Percentiles rank a stretch among this genome's conserved stretches.
phyloP scores from a whole-genome alignment of 1,284 basidiomycete species.

The Melampsora americana region DNA sequence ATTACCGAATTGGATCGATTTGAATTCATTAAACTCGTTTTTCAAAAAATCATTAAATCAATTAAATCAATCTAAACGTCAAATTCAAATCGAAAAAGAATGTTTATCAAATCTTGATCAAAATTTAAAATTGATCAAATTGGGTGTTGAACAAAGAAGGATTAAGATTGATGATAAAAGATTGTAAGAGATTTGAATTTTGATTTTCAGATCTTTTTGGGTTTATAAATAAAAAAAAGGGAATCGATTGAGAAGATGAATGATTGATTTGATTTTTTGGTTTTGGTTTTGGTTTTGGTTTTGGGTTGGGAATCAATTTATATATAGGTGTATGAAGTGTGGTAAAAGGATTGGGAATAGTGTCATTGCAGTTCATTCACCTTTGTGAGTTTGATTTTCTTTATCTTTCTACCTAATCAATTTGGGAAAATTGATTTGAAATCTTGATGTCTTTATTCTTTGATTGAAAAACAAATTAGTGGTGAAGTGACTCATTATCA shows the following conservation, averaged over 20 bases:
- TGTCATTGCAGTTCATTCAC: slow-evolving; percentile 88
- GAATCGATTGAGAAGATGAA: slow-evolving; percentile 9
- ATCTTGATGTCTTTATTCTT: slow-evolving; percentile 42
- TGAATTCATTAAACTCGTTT: slow-evolving; percentile 75
- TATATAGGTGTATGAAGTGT: slow-evolving; percentile 81
- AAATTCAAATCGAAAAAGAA: slow-evolving; percentile 66
- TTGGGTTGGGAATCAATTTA: slow-evolving; percentile 29
- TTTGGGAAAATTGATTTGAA: slow-evolving; percentile 1
- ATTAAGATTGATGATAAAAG: slow-evolving; percentile 88
- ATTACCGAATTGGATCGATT: slow-evolving; percentile 78
- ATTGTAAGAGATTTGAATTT: slow-evolving; percentile 66
- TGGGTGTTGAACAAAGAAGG: slow-evolving; percentile 65
- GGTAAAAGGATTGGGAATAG: slow-evolving; percentile 90
- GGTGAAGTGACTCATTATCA: slow-evolving; percentile 92
- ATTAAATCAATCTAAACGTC: slow-evolving; percentile 62
- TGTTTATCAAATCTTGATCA: slow-evolving; percentile 65
- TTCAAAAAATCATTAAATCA: slow-evolving; percentile 67
- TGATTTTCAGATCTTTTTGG: no score
- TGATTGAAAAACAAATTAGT: slow-evolving; percentile 55
- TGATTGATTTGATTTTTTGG: not conserved
- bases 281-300: not conserved
- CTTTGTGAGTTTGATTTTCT: slow-evolving; percentile 55
- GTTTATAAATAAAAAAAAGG: slow-evolving; percentile 10
- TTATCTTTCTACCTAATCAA: slow-evolving; percentile 31
- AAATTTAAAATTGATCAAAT: slow-evolving; percentile 70